A percentile compares a stretch with the other conserved stretches of the same genome.
phyloP scores from a whole-genome alignment of 2,329 filamentous ascomycete species.

The Aspergillaceae sp. region DNA sequence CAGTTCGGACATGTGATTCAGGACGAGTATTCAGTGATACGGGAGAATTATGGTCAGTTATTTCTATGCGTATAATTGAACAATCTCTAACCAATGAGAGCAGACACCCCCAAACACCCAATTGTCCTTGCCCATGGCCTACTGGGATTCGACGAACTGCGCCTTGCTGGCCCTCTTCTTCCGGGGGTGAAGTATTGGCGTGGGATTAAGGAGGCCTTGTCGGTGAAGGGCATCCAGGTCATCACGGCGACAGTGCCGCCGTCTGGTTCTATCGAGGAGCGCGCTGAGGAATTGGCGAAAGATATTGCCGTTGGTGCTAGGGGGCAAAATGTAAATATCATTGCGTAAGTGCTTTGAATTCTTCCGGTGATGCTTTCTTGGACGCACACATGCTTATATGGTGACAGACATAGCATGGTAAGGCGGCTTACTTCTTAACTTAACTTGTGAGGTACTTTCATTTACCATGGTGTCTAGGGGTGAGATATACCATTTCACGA shows the following conservation, averaged over 20 bases:
- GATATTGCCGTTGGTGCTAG: slow-evolving; percentile 46
- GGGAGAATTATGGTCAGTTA: slow-evolving; percentile 47
- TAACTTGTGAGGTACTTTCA: neutral
- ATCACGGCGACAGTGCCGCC: slow-evolving; percentile 53
- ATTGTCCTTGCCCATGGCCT: slow-evolving; percentile 58
- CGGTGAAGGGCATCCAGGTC: slow-evolving; percentile 50
- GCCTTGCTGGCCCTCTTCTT: slow-evolving; percentile 44
- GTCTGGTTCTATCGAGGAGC: slow-evolving; percentile 50
- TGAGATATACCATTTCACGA: slow-evolving; percentile 11
- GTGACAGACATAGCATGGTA: slow-evolving; percentile 42
- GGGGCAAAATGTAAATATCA: slow-evolving; percentile 55
- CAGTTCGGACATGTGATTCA: slow-evolving; percentile 47
- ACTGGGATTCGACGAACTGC: slow-evolving; percentile 56
- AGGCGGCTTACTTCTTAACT: slow-evolving; percentile 4
- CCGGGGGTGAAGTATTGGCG: slow-evolving; percentile 58
- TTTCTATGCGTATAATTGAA: neutral
- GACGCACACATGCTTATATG: slow-evolving; percentile 2
- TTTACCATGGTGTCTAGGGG: slow-evolving; percentile 19
- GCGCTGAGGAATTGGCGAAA: slow-evolving; percentile 46
- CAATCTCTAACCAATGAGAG: neutral
- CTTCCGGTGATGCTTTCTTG: neutral
- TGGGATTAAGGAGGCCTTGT: slow-evolving; percentile 52
- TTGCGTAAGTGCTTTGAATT: slow-evolving; percentile 43
- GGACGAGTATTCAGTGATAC: slow-evolving; percentile 54
- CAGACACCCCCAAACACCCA: slow-evolving; percentile 45